Base-by-base conservation (phyloP, 805 yeast species). In the Priceomyces castillae region DNA sequence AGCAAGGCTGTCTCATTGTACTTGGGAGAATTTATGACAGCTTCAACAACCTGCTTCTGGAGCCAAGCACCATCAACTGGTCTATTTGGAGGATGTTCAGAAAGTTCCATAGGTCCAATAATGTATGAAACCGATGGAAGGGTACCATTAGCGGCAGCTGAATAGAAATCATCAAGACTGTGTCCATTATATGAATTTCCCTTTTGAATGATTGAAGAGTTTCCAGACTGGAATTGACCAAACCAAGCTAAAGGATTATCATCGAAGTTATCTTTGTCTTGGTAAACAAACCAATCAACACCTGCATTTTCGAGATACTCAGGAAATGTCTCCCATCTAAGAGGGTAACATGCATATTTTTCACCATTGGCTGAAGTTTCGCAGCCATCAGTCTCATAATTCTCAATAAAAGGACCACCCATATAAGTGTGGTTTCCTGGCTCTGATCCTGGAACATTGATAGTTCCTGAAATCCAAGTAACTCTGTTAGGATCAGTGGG, bases 31-130 rank as follows among this genome's bases (percentile, higher is more conserved):
- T 30, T 38, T 14, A 38, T 38, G 25, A 38, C 41, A 14, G 41
- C 41, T 15, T 38, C 41, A 7, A 38, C 41, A 6, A 38, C 41
- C 18, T 38, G 25, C 15, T 28, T 30, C 18, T 38, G 41, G 14
- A 38, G 34, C 41, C 41, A 38, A 22, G 35, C 41, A 14, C 41
- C 41, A 26, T 38, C 41, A 25, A 11, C n/a, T 16, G 41, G 41
- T 31, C 20, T 38, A 30, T 31, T 28, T 3, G 41, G 41, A 16
- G 41, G 41, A 30, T 38, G 41, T 11, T 38, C 41, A 38, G 41
- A 38, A 12, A 38, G 34, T n/a, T 38, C 41, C 28, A 22, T 15
- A 4, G 41, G 41, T 10, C 41, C 41, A 4, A 38, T 31, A 19
- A 38, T 38, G 15, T 30, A 38, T 16, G 41, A 38, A 14, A 38